These are phyloP conservation scores for Uronychia binucleata DNA, from an alignment of 73 alveolate genomes.

Conservation along the genomic window DNA sequence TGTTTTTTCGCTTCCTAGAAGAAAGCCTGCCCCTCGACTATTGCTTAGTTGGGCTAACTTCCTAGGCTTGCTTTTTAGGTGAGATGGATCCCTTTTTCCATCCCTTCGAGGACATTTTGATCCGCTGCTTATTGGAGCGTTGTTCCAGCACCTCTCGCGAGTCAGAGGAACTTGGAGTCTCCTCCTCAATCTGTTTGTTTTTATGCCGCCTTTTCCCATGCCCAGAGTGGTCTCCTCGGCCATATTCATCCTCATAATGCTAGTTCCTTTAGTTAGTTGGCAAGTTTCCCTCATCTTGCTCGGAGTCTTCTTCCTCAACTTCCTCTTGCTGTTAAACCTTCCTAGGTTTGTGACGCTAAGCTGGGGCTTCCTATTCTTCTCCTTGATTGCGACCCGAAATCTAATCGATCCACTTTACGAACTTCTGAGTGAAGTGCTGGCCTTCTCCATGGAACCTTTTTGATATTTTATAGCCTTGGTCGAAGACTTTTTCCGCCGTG, in stretches of 20 bases:
- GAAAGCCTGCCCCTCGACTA: not conserved
- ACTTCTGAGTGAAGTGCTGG: constrained; percentile 36
- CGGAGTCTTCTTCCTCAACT: not conserved
- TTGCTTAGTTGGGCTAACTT: not conserved
- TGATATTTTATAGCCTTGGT: constrained; percentile 37
- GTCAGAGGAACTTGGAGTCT: not conserved
- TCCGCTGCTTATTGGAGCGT: not conserved
- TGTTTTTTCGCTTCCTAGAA: not conserved
- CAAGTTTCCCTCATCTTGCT: not conserved
- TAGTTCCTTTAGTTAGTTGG: not conserved
- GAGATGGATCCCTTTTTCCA: not conserved
- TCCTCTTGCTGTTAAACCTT: not conserved
- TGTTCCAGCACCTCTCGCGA: not conserved
- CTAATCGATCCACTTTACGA: not conserved
- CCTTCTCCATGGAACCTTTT: constrained; percentile 41
- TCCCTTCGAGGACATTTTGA: not conserved
- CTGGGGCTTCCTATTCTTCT: not conserved
- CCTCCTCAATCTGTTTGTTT: not conserved
- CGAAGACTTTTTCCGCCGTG: constrained; percentile 32
- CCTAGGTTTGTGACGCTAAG: not conserved
- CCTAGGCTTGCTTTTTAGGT: not conserved
- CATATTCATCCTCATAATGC: not conserved
- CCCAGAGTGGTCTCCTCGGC: not conserved
- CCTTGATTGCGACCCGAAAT: constrained; percentile 10
- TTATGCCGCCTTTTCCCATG: not conserved